A percentile compares a stretch with the other conserved stretches of the same genome.
Evolutionary conservation across 768 basidiomycete genomes (phyloP).

Genomic region (Mycena alexandri): DNA sequence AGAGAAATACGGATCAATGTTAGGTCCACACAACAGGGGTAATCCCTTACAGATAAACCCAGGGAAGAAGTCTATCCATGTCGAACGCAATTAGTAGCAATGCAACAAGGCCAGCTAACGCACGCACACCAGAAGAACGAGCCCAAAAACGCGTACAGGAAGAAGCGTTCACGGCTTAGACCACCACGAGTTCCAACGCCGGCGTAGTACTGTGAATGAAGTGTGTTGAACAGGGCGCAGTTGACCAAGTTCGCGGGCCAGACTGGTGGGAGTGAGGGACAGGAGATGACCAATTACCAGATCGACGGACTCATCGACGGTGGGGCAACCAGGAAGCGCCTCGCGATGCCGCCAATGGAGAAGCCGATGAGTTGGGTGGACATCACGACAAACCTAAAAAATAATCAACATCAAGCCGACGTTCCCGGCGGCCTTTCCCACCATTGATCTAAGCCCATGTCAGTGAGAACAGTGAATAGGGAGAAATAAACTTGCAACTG

Average conservation of each 20-base stretch:
- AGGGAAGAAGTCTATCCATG: constrained; percentile 59
- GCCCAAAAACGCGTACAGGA: constrained; percentile 70
- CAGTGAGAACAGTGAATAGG: constrained; percentile 6
- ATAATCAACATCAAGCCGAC: not conserved
- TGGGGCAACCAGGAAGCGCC: constrained; percentile 83
- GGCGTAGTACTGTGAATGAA: constrained; percentile 79
- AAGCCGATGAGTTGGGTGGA: constrained; percentile 85
- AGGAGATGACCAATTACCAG: not conserved
- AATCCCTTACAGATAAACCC: constrained; percentile 68
- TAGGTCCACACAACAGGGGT: not conserved
- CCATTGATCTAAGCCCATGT: constrained; percentile 70
- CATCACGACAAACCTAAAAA: constrained; percentile 71
- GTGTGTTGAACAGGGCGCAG: constrained; percentile 84
- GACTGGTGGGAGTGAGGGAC: constrained; percentile 54
- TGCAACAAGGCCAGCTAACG: constrained; percentile 11
- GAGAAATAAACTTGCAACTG: constrained; percentile 55
- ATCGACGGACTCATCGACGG: constrained; percentile 71
- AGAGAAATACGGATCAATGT: not conserved
- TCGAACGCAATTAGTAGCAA: not conserved
- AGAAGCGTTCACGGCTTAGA: constrained; percentile 82
- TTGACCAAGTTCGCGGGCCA: constrained; percentile 84
- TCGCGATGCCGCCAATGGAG: constrained; percentile 79
- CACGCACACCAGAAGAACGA: constrained; percentile 66
- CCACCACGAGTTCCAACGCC: constrained; percentile 76
- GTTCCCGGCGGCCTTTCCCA: not conserved